These are phyloP conservation scores for Hippophae tibetana DNA, from an alignment of 306 rosid species.

Conservation along the genomic window DNA sequence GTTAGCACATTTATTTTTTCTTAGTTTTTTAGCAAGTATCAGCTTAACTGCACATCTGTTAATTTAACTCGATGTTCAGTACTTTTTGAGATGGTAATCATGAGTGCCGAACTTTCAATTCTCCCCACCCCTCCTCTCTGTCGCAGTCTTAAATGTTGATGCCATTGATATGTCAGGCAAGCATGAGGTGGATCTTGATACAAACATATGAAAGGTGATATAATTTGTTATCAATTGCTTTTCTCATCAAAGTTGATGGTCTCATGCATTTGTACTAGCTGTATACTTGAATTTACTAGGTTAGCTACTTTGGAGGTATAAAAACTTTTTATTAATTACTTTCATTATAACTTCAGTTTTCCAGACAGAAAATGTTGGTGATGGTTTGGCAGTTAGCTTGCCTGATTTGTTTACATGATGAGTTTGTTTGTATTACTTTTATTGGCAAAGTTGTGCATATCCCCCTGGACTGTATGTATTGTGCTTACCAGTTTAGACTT, in stretches of 20 bases:
- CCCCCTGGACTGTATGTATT: constrained; percentile 2
- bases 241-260: background rate
- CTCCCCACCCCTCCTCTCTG: constrained; percentile 6
- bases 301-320: background rate
- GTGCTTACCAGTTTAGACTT: constrained; percentile 25
- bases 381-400: no score
- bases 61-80: background rate
- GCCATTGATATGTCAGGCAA: constrained; percentile 97
- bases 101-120: constrained; percentile 8
- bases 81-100: constrained; percentile 1
- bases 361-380: no score
- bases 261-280: no score
- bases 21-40: constrained; percentile 8
- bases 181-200: constrained; percentile 98
- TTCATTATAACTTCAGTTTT: no score
- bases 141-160: constrained; percentile 81
- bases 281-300: background rate
- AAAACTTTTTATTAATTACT: background rate
- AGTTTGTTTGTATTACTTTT: no score
- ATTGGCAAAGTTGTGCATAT: background rate
- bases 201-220: constrained; percentile 91
- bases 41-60: constrained; percentile 7
- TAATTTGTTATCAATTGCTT: background rate
- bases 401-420: no score
- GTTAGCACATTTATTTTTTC: constrained; percentile 32